phyloP scores from a whole-genome alignment of 1,284 basidiomycete genomes.

The Caloboletus firmus region DNA sequence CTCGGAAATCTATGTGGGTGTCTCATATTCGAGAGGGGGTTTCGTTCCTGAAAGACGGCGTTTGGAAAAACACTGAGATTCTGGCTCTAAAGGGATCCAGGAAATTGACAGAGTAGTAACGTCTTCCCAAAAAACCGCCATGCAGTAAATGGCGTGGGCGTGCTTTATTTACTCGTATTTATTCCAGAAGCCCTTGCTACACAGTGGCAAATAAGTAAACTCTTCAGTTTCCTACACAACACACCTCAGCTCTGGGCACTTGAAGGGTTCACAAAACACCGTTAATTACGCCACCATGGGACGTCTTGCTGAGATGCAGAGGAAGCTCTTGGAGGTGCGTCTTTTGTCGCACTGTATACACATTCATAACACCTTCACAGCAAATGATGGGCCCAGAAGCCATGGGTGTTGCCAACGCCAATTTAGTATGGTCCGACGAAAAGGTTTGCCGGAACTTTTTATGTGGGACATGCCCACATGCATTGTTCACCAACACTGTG shows the following conservation, averaged over 20 bases:
- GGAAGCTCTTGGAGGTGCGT: slow-evolving; percentile 85
- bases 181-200: slow-evolving; percentile 29
- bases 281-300: slow-evolving; percentile 57
- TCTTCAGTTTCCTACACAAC: slow-evolving; percentile 11
- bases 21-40: neutral
- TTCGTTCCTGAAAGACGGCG: neutral
- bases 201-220: slow-evolving; percentile 35
- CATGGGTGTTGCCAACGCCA: slow-evolving; percentile 91
- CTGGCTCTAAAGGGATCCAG: neutral
- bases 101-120: neutral
- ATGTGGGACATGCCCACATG: slow-evolving; percentile 97
- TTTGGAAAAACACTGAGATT: neutral
- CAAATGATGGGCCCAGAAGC: slow-evolving; percentile 99
- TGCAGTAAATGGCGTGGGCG: slow-evolving; percentile 5
- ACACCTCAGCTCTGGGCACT: neutral
- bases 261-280: neutral
- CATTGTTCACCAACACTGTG: slow-evolving; percentile 97
- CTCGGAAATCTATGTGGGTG: slow-evolving; percentile 22
- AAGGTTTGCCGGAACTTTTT: slow-evolving; percentile 99
- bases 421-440: slow-evolving; percentile 93
- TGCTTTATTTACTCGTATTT: slow-evolving; percentile 31
- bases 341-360: neutral
- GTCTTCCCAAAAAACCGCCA: neutral
- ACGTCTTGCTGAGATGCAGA: slow-evolving; percentile 86
- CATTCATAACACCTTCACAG: slow-evolving; percentile 41